Evolutionary conservation across 2,329 filamentous ascomycete species (phyloP).

Genomic region (Colletotrichum orbiculare): DNA sequence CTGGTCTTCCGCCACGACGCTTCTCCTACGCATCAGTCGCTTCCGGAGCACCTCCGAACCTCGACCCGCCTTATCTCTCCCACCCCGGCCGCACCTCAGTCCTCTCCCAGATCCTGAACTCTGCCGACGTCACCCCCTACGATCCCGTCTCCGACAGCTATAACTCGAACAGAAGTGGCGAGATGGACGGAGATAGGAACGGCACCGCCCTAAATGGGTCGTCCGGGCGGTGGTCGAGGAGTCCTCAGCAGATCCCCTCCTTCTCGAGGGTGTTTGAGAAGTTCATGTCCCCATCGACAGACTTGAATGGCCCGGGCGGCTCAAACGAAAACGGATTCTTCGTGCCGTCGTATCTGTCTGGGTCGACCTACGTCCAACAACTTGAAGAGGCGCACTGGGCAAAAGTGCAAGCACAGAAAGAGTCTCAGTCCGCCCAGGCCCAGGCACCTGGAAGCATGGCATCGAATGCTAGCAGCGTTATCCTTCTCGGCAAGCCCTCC

Average conservation of each 20-base stretch:
- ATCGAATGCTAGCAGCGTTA: slow-evolving; percentile 62
- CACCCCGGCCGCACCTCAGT: slow-evolving; percentile 51
- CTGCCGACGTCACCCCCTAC: slow-evolving; percentile 52
- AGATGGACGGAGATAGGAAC: slow-evolving; percentile 49
- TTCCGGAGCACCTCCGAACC: slow-evolving; percentile 49
- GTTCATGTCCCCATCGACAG: slow-evolving; percentile 50
- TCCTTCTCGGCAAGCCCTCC: slow-evolving; percentile 65
- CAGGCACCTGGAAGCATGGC: slow-evolving; percentile 61
- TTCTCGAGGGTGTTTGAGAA: slow-evolving; percentile 66
- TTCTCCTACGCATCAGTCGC: slow-evolving; percentile 57
- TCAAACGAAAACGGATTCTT: slow-evolving; percentile 68
- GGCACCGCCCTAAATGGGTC: slow-evolving; percentile 42
- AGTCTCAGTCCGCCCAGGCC: slow-evolving; percentile 55
- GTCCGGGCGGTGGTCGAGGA: slow-evolving; percentile 36
- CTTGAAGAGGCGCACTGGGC: slow-evolving; percentile 77
- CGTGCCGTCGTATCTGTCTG: slow-evolving; percentile 83
- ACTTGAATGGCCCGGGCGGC: slow-evolving; percentile 38
- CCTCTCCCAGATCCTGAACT: slow-evolving; percentile 68
- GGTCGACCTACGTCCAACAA: slow-evolving; percentile 81
- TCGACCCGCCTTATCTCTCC: slow-evolving; percentile 49
- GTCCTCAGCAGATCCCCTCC: slow-evolving; percentile 51
- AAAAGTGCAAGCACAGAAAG: slow-evolving; percentile 63
- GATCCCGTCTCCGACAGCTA: slow-evolving; percentile 45
- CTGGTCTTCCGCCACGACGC: slow-evolving; percentile 48
- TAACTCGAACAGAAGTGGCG: slow-evolving; percentile 38